A percentile compares a stretch with the other conserved stretches of the same genome.
Conservation (phyloP, 2,329 filamentous ascomycete species). For the Ceratocystis diversiconidia region DNA sequence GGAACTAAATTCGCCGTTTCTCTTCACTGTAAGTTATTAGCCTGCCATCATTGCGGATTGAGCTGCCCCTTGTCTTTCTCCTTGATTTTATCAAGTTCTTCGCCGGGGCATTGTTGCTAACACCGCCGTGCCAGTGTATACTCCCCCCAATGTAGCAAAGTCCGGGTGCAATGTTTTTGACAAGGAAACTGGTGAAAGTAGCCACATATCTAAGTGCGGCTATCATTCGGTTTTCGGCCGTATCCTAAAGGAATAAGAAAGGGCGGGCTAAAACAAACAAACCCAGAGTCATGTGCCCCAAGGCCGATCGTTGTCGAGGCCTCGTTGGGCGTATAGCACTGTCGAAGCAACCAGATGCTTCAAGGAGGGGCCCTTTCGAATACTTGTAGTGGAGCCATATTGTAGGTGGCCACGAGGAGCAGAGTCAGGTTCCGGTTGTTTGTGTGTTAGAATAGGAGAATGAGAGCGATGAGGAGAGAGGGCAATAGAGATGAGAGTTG, state of each 20-base stretch:
- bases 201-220: conserved; percentile 54
- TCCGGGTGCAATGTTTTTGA: conserved; percentile 74
- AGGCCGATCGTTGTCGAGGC: neutral
- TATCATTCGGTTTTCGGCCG: conserved; percentile 55
- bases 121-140: conserved; percentile 45
- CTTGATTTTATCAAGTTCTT: neutral
- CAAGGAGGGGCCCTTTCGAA: neutral
- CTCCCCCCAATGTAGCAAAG: conserved; percentile 74
- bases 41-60: neutral
- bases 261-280: neutral
- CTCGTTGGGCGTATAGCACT: too few species aligned
- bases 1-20: conserved; percentile 68
- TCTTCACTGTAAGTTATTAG: conserved; percentile 47
- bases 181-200: conserved; percentile 57
- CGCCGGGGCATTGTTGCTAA: conserved; percentile 11
- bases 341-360: neutral
- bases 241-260: conserved; percentile 29
- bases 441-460: neutral
- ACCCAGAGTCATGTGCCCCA: neutral
- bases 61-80: neutral
- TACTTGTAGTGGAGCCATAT: too few species aligned
- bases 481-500: conserved; percentile 8
- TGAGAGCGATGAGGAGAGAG: conserved; percentile 1
- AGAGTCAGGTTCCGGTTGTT: neutral
- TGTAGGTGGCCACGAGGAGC: too few species aligned